These are phyloP conservation scores for Cyclanthera cordifolia DNA, from an alignment of 306 rosid genomes.

Conservation along the genomic window DNA sequence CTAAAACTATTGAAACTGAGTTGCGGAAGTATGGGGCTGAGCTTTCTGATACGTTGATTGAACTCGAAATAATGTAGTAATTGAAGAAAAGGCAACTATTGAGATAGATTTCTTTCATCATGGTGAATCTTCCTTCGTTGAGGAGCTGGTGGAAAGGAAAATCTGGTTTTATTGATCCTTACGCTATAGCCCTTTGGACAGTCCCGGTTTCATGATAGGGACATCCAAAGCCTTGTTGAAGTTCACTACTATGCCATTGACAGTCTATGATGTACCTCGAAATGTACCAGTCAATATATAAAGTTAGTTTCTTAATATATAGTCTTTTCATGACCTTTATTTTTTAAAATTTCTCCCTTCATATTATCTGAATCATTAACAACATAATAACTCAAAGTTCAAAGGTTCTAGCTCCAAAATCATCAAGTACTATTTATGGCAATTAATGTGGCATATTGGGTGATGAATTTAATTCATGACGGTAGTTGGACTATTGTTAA, in stretches of 20 bases:
- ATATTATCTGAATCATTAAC: neutral
- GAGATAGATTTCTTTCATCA: too few relatives aligned
- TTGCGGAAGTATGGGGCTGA: conserved; percentile 33
- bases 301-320: neutral
- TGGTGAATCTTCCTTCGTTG: too few relatives aligned
- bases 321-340: neutral
- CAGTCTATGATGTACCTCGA: neutral
- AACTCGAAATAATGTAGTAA: conserved; percentile 29
- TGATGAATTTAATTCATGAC: neutral
- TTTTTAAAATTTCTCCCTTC: neutral
- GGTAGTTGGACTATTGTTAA: neutral
- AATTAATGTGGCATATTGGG: neutral
- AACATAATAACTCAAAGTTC: neutral
- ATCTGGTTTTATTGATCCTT: conserved; percentile 10
- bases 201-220: too few relatives aligned
- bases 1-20: conserved; percentile 55
- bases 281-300: neutral
- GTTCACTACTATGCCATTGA: neutral
- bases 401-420: neutral
- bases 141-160: too few relatives aligned
- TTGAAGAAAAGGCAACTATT: too few relatives aligned
- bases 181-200: neutral
- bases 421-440: neutral
- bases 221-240: neutral
- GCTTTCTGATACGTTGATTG: conserved; percentile 26